phyloP scores from a whole-genome alignment of 225 moss, liverwort and hornwort genomes.

The Thuidium tamariscinum region DNA sequence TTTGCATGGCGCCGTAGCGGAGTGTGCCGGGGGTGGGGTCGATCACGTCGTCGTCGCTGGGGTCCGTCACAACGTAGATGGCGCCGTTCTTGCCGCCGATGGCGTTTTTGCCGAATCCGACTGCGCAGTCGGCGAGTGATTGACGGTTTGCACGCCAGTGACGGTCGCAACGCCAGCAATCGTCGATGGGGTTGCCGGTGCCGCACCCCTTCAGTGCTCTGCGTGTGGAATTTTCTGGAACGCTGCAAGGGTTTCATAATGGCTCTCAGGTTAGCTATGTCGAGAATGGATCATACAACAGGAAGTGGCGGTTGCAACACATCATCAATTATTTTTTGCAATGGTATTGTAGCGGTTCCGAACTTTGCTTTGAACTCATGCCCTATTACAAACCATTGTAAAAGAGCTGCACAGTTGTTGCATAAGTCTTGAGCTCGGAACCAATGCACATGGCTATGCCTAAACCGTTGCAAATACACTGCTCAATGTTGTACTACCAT shows the following conservation, averaged over 20 bases:
- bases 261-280: background rate
- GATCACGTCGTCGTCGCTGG: conserved; percentile 34
- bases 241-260: background rate
- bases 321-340: no score
- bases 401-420: background rate
- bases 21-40: conserved; percentile 29
- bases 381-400: background rate
- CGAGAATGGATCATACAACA: background rate
- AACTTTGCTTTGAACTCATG: no score
- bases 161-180: conserved; percentile 46
- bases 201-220: conserved; percentile 23
- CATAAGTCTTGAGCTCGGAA: background rate
- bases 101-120: conserved; percentile 44
- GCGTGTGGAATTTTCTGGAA: conserved; percentile 16
- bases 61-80: conserved; percentile 38
- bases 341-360: background rate
- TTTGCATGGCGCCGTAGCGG: conserved; percentile 39
- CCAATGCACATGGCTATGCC: background rate
- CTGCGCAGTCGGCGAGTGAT: conserved; percentile 24
- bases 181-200: conserved; percentile 38
- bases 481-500: no score
- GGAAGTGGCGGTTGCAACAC: background rate
- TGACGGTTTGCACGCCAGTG: conserved; percentile 32
- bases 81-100: conserved; percentile 35
- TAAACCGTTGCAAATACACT: background rate